These are phyloP conservation scores for Metschnikowia proteae DNA, from an alignment of 805 yeast species.

Conservation along the genomic window DNA sequence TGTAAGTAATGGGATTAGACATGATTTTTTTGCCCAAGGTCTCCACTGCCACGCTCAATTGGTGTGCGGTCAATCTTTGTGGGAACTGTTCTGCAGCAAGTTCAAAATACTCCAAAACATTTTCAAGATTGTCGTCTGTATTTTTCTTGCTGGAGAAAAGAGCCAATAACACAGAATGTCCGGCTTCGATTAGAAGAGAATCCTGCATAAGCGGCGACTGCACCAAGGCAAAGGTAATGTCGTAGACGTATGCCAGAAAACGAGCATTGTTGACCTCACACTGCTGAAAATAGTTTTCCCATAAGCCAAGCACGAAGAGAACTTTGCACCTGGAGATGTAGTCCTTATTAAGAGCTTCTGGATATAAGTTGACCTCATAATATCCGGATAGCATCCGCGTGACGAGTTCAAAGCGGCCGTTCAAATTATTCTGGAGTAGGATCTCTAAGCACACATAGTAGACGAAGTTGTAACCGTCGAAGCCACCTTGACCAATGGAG, in stretches of 20 bases:
- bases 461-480: constrained; percentile 59
- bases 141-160: constrained; percentile 30
- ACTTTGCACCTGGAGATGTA: constrained; percentile 36
- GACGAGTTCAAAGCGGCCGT: constrained; percentile 16
- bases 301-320: constrained; percentile 43
- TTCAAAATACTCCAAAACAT: constrained; percentile 39
- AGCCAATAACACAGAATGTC: constrained; percentile 54
- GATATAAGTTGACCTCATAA: constrained; percentile 32
- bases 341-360: constrained; percentile 25
- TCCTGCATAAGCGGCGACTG: constrained; percentile 18
- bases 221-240: constrained; percentile 33
- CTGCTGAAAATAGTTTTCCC: constrained; percentile 44
- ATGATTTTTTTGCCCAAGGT: constrained; percentile 46
- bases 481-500: constrained; percentile 61
- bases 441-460: constrained; percentile 47
- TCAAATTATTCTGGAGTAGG: constrained; percentile 22
- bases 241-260: constrained; percentile 25
- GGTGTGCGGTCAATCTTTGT: constrained; percentile 45
- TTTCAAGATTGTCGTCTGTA: constrained; percentile 15
- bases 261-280: constrained; percentile 10
- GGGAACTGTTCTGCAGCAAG: constrained; percentile 58
- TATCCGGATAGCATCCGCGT: constrained; percentile 30
- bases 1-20: constrained; percentile 21
- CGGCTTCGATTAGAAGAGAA: constrained; percentile 49
- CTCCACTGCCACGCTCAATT: constrained; percentile 54